Conservation (phyloP, 139 green algal genomes). For the Closterium sp. region DNA sequence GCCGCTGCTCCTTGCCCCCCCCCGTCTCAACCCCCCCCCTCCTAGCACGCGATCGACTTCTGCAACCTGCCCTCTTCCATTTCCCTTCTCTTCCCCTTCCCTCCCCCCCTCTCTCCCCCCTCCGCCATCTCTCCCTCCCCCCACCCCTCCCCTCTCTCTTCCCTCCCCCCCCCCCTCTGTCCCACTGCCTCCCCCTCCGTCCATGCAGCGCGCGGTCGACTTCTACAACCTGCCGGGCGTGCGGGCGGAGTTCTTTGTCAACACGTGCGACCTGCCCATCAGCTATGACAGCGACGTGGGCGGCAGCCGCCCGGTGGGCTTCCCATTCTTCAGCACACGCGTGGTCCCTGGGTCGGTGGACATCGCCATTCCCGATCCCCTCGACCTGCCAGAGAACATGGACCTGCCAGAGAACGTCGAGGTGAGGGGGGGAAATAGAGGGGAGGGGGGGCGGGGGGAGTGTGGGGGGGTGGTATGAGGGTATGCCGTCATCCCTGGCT, state of each 20-base stretch:
- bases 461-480: no score
- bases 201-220: slow-evolving; percentile 14
- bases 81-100: no score
- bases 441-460: neutral
- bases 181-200: neutral
- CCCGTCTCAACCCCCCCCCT: no score
- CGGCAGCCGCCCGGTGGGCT: neutral
- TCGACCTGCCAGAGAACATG: slow-evolving; percentile 3
- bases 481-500: neutral
- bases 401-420: neutral
- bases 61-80: no score
- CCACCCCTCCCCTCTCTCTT: neutral
- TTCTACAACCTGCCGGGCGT: slow-evolving; percentile 1
- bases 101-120: no score
- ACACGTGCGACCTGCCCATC: slow-evolving; percentile 39
- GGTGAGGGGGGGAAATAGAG: neutral
- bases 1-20: no score
- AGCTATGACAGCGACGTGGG: slow-evolving; percentile 20
- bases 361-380: slow-evolving; percentile 19
- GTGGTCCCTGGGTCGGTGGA: slow-evolving; percentile 6
- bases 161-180: no score
- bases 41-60: no score
- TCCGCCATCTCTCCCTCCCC: no score
- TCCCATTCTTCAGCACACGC: slow-evolving; percentile 16
- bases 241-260: slow-evolving; percentile 33